phyloP scores from a whole-genome alignment of 495 filamentous ascomycete species.

The Usnea hakonensis region DNA sequence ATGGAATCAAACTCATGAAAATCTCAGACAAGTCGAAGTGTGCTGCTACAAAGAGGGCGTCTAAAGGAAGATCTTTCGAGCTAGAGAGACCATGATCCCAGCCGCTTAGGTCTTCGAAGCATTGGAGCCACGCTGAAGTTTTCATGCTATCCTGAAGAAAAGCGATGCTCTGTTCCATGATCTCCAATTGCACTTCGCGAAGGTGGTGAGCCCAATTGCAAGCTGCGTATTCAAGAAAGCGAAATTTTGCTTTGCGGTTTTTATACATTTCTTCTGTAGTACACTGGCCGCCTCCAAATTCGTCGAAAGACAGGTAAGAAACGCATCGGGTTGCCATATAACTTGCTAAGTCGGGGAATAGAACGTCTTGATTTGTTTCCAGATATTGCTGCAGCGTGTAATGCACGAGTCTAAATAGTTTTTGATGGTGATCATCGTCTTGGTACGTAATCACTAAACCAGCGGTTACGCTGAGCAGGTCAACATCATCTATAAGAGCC shows the following conservation, averaged over 20 bases:
- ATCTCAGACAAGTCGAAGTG: not conserved
- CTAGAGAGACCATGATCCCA: not conserved
- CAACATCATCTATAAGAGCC: conserved; percentile 29
- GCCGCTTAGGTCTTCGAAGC: not conserved
- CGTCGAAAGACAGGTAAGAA: conserved; percentile 6
- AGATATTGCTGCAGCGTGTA: conserved; percentile 46
- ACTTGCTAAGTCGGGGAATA: conserved; percentile 15
- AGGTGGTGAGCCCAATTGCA: conserved; percentile 27
- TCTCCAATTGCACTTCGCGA: conserved; percentile 8
- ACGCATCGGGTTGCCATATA: conserved; percentile 8
- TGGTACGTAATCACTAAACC: conserved; percentile 45
- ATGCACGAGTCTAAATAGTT: conserved; percentile 43
- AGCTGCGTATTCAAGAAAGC: conserved; percentile 29
- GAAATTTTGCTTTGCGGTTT: conserved; percentile 12
- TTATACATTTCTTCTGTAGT: conserved; percentile 12
- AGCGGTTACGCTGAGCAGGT: conserved; percentile 39
- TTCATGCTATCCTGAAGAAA: conserved; percentile 15
- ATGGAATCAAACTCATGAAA: not conserved
- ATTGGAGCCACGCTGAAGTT: not conserved
- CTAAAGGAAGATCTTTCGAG: not conserved
- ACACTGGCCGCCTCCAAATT: conserved; percentile 13
- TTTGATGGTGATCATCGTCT: conserved; percentile 22
- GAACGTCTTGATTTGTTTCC: conserved; percentile 22
- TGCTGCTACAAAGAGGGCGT: not conserved
- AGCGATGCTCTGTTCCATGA: conserved; percentile 20